A percentile compares a stretch with the other conserved stretches of the same genome.
phyloP scores from a whole-genome alignment of 352 stramenopile species.

The Achlya hypogyna region DNA sequence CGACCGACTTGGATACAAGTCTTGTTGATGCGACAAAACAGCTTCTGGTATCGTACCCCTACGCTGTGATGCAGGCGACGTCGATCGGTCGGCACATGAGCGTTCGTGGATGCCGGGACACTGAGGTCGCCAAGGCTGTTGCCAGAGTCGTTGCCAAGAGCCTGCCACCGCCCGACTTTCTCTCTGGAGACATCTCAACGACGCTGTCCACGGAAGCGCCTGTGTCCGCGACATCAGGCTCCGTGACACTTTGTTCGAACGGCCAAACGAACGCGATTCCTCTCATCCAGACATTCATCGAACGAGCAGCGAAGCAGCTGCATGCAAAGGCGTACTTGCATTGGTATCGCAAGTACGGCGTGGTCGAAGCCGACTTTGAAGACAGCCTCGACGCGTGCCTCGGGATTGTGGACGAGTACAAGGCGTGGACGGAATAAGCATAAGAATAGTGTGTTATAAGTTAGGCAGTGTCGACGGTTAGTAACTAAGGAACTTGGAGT shows the following conservation, averaged over 20 bases:
- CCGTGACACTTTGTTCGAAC: conserved; percentile 15
- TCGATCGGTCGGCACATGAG: not conserved
- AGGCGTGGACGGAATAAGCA: too few species aligned
- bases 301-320: conserved; percentile 1
- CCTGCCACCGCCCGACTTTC: not conserved
- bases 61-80: not conserved
- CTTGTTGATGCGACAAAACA: not conserved
- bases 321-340: conserved; percentile 12
- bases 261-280: conserved; percentile 14
- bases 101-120: not conserved
- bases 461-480: not conserved
- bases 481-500: not conserved
- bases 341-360: conserved; percentile 14
- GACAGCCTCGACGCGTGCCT: not conserved
- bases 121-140: not conserved
- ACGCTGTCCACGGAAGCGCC: not conserved
- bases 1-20: not conserved
- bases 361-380: conserved; percentile 4
- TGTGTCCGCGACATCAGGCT: not conserved
- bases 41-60: conserved; percentile 5
- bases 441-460: too few species aligned
- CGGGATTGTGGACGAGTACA: not conserved
- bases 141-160: not conserved
- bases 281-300: not conserved
- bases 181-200: not conserved